These are phyloP conservation scores for Moricandia moricandioides DNA, from an alignment of 345 rosid genomes.

Conservation along the genomic window DNA sequence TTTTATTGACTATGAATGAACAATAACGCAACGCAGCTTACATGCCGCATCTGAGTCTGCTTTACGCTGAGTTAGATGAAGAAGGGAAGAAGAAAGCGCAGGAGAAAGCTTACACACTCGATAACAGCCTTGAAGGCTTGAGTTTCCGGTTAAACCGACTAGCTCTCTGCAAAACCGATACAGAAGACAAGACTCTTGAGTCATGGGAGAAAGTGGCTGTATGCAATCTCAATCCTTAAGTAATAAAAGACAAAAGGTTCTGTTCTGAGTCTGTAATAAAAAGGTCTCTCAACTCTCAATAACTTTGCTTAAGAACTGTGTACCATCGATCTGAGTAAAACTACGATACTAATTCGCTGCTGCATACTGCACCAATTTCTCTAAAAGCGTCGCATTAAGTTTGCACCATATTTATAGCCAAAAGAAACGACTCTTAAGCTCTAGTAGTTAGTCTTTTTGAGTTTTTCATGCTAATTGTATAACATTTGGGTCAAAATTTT, in stretches of 20 bases:
- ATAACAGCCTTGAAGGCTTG: constrained; percentile 46
- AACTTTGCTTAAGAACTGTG: not conserved
- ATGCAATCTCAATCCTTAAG: constrained; percentile 43
- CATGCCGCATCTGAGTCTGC: constrained; percentile 88
- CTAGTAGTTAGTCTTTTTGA: not conserved
- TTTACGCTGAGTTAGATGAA: constrained; percentile 68
- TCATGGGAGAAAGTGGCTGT: constrained; percentile 81
- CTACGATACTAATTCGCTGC: not conserved
- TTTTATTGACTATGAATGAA: not conserved
- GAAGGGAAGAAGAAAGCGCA: constrained; percentile 71
- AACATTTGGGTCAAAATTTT: not conserved
- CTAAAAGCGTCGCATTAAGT: not conserved
- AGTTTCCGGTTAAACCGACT: constrained; percentile 59
- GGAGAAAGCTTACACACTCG: constrained; percentile 56
- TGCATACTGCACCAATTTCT: not conserved
- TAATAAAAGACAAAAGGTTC: not conserved
- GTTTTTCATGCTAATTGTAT: not conserved
- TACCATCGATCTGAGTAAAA: not conserved
- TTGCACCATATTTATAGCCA: not conserved
- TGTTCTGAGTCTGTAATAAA: not conserved
- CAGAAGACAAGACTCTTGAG: constrained; percentile 54
- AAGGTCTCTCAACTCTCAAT: not conserved
- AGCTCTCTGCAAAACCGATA: constrained; percentile 61
- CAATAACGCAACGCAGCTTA: constrained; percentile 54
- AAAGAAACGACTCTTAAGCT: not conserved